A percentile compares a stretch with the other conserved stretches of the same genome.
Conservation (phyloP, 805 yeast species). For the Ogataea haglerorum region DNA sequence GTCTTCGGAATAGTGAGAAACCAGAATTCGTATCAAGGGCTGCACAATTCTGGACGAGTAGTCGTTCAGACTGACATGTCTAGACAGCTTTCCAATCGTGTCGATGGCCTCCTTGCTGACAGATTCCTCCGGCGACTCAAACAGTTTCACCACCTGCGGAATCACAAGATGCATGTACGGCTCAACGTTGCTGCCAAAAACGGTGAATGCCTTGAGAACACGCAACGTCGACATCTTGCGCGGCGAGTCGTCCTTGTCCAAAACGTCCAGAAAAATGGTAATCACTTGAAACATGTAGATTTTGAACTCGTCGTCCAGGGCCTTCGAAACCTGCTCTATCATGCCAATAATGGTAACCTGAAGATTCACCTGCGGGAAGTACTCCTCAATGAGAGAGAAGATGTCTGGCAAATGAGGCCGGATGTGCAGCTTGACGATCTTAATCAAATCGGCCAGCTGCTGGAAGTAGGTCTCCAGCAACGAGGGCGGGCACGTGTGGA, state of each 20-base stretch:
- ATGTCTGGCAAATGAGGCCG: constrained; percentile 77
- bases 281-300: constrained; percentile 74
- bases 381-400: constrained; percentile 71
- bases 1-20: constrained; percentile 42
- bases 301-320: constrained; percentile 91
- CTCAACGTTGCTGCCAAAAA: constrained; percentile 83
- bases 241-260: constrained; percentile 67
- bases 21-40: constrained; percentile 70
- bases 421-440: constrained; percentile 85
- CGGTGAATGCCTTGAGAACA: constrained; percentile 77
- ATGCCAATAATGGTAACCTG: constrained; percentile 78
- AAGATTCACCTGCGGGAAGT: constrained; percentile 57
- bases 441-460: constrained; percentile 74
- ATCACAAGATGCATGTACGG: constrained; percentile 83
- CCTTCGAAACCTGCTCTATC: constrained; percentile 78
- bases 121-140: constrained; percentile 63
- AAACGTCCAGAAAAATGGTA: constrained; percentile 68
- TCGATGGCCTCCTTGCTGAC: constrained; percentile 74
- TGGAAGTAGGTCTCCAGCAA: constrained; percentile 86
- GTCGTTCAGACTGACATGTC: constrained; percentile 69
- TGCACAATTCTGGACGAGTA: constrained; percentile 90
- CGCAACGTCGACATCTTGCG: constrained; percentile 62
- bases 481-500: constrained; percentile 75
- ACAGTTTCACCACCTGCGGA: constrained; percentile 79
- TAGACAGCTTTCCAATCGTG: constrained; percentile 77